These are phyloP conservation scores for Microdochium paspali DNA, from an alignment of 2,329 filamentous ascomycete genomes.

Conservation along the genomic window DNA sequence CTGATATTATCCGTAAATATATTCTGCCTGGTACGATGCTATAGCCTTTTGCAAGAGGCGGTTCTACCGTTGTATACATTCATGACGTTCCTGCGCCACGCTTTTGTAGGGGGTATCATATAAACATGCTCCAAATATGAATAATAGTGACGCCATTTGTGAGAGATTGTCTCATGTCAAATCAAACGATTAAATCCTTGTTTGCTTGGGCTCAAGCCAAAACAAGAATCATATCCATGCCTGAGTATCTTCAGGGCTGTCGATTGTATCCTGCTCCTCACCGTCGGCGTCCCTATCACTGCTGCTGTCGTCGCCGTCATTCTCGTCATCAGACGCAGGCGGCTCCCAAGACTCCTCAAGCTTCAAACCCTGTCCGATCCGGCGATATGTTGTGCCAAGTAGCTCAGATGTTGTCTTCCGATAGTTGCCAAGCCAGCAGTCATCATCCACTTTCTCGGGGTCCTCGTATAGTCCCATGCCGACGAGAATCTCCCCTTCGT, in stretches of 20 bases:
- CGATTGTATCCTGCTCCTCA: constrained; percentile 25
- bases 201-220: too few species aligned
- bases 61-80: too few species aligned
- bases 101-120: too few species aligned
- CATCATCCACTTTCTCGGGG: constrained; percentile 46
- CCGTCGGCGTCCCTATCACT: constrained; percentile 33
- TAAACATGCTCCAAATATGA: too few species aligned
- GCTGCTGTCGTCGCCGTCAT: constrained; percentile 42
- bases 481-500: constrained; percentile 62
- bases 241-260: constrained; percentile 1
- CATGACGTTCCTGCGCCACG: too few species aligned
- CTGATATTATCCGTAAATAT: too few species aligned
- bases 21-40: too few species aligned
- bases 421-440: constrained; percentile 44
- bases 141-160: too few species aligned
- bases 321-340: constrained; percentile 46
- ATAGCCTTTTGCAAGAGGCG: too few species aligned
- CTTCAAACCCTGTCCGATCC: constrained; percentile 62
- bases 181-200: too few species aligned
- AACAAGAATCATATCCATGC: neutral
- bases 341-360: constrained; percentile 74
- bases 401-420: constrained; percentile 44
- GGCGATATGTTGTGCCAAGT: constrained; percentile 38
- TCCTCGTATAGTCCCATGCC: constrained; percentile 75
- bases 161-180: too few species aligned